A percentile compares a stretch with the other conserved stretches of the same genome.
Evolutionary conservation across 805 yeast species (phyloP).

Genomic region (Yarrowia keelungensis): DNA sequence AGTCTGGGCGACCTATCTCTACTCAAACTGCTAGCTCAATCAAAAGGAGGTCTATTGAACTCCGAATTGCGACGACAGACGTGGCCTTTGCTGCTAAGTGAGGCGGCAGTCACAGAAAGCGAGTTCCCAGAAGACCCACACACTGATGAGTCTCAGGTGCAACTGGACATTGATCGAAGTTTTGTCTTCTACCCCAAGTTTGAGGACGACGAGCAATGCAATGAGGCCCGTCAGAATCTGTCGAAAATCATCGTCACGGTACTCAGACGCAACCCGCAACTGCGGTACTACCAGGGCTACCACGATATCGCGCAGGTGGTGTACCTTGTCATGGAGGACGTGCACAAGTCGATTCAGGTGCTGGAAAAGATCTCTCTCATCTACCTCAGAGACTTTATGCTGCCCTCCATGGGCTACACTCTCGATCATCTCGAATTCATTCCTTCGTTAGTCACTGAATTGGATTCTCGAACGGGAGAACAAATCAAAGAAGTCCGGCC

Average conservation of each 20-base stretch:
- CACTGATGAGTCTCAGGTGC: constrained; percentile 78
- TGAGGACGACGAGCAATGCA: constrained; percentile 47
- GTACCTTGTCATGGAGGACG: constrained; percentile 58
- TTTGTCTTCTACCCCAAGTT: constrained; percentile 56
- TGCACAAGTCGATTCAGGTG: constrained; percentile 49
- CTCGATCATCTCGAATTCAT: constrained; percentile 69
- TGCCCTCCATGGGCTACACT: constrained; percentile 69
- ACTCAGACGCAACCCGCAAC: constrained; percentile 64
- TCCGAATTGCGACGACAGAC: constrained; percentile 9
- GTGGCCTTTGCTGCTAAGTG: constrained; percentile 17
- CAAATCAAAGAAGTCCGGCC: constrained; percentile 55
- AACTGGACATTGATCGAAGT: constrained; percentile 77
- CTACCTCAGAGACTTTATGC: constrained; percentile 85
- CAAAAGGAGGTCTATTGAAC: constrained; percentile 27
- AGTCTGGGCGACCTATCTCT: constrained; percentile 47
- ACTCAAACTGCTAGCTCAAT: constrained; percentile 47
- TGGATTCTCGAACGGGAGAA: constrained; percentile 52
- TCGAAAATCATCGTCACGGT: constrained; percentile 58
- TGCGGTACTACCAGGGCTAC: constrained; percentile 89
- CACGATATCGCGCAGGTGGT: constrained; percentile 84
- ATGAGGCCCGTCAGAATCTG: constrained; percentile 54
- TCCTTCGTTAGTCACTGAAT: constrained; percentile 61
- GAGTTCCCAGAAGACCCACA: constrained; percentile 51
- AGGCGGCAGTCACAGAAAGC: background rate
- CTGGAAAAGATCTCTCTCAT: constrained; percentile 64